Base-by-base conservation (phyloP, 768 basidiomycete genomes). In the Termitomyces sp. region DNA sequence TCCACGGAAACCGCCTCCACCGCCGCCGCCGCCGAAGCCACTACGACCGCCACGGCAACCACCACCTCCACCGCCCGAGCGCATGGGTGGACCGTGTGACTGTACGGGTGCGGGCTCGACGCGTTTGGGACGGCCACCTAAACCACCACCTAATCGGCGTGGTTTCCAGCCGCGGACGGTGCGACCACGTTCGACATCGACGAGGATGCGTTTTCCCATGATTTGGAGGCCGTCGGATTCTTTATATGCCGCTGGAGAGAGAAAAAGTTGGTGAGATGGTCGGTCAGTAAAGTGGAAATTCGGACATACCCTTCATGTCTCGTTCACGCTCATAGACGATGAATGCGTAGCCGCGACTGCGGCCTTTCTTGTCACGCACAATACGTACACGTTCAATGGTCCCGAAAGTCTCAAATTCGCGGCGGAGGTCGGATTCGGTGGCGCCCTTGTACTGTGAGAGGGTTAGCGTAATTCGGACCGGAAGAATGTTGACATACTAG, bases 101-200 rank as follows among this genome's bases (percentile, higher is more conserved):
- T n/a, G n/a, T n/a, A n/a, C n/a, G n/a, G n/a, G n/a, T n/a, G 68
- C 58, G 10, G 72, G 70, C 53, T 81, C 82, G 0, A 82, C 83
- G 4, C 85, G 85, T 68, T 98, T 98, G 18, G 95, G 94, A 56
- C 96, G 82, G 25, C 97, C 97, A n/a, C 97, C 97, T n/a, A 98
- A 80, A 5, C 97, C 97, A n/a, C 97, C 97, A 18, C 96, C 97
- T 0, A 98, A 76, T 50, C 95, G 86, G 46, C 94, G 88, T 1
- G 97, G 97, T 68, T 97, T 98, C 97, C 97, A 99, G 2, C 95
- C 97, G 56, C 96, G 86, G 25, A 99, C 97, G 11, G 97, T 99
- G 46, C 97, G 85, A 18, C 97, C 97, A 33, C 97, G 88, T 72
- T 99, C 97, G 58, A 99, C 97, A 67, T 99, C 97, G 49, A 99